Percentiles rank a stretch among this genome's conserved stretches.
Conservation (phyloP, 2,329 filamentous ascomycete genomes). For the Aspergillus hiratsukae region DNA sequence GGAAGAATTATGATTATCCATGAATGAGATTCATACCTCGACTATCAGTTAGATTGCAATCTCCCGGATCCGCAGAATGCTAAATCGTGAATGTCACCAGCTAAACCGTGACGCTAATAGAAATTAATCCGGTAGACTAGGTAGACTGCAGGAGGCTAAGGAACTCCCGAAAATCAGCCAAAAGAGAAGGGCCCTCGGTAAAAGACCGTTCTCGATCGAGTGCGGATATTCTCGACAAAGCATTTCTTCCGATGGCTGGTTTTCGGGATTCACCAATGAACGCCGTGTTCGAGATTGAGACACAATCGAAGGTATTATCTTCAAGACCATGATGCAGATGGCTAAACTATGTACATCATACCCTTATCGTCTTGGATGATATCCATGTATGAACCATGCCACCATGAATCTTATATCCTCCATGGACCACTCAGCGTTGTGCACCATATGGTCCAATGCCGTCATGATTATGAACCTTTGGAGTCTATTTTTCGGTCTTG, state of each 20-base stretch:
- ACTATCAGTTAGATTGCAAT: too few relatives aligned
- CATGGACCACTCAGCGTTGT: background rate
- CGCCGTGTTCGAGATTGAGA: background rate
- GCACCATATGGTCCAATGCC: background rate
- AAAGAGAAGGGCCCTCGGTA: conserved; percentile 6
- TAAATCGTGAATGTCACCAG: background rate
- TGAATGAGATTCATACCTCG: too few relatives aligned
- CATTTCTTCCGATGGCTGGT: conserved; percentile 4
- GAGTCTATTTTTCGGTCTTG: background rate
- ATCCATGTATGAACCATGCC: background rate
- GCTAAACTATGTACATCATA: background rate
- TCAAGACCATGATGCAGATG: background rate
- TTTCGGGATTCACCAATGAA: background rate
- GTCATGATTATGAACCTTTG: background rate
- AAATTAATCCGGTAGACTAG: background rate
- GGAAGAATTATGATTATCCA: background rate
- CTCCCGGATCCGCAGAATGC: background rate
- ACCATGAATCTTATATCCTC: background rate
- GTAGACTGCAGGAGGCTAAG: background rate
- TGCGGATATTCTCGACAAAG: background rate
- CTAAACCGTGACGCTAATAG: background rate
- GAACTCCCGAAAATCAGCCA: background rate
- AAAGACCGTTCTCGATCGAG: conserved; percentile 9
- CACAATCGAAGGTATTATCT: background rate
- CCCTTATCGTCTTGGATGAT: background rate